Conservation (phyloP, 768 basidiomycete species). For the Lentinula sp. region DNA sequence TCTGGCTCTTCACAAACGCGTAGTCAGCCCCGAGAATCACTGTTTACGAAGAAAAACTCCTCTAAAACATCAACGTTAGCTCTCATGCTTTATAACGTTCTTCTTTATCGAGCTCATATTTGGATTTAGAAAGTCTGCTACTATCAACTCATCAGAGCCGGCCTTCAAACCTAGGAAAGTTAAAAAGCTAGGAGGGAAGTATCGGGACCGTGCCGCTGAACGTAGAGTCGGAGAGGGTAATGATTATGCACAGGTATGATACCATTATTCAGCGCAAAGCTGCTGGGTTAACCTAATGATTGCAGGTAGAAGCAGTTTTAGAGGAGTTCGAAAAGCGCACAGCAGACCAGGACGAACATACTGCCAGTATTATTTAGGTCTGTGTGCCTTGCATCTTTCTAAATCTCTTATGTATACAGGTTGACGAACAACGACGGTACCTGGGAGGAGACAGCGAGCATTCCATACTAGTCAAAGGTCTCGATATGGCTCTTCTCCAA, state of each 20-base stretch:
- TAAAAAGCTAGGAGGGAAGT: conserved; percentile 52
- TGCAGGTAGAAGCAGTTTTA: conserved; percentile 70
- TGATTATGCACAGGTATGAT: conserved; percentile 65
- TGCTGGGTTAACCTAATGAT: not conserved
- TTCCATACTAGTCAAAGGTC: conserved; percentile 82
- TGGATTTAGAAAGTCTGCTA: conserved; percentile 15
- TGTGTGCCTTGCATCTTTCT: not conserved
- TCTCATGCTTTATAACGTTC: conserved; percentile 7
- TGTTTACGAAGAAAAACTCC: not conserved
- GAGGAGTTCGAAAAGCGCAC: conserved; percentile 74
- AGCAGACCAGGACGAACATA: conserved; percentile 49
- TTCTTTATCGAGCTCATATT: not conserved
- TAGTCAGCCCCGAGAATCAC: conserved; percentile 16
- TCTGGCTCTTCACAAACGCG: conserved; percentile 16
- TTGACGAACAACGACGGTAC: conserved; percentile 70
- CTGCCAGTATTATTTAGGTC: conserved; percentile 27
- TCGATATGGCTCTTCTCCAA: conserved; percentile 82
- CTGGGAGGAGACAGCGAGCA: conserved; percentile 84
- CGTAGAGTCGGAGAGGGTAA: conserved; percentile 58
- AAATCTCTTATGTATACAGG: conserved; percentile 25
- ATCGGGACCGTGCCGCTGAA: conserved; percentile 75
- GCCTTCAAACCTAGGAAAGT: conserved; percentile 81
- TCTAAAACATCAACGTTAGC: conserved; percentile 14
- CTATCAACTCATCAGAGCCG: conserved; percentile 45
- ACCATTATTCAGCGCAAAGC: not conserved